Evolutionary conservation across 495 filamentous ascomycete genomes (phyloP), one percentile per base, ranked within the genome.

Genomic region (Trichoderma orchidacearum): DNA sequence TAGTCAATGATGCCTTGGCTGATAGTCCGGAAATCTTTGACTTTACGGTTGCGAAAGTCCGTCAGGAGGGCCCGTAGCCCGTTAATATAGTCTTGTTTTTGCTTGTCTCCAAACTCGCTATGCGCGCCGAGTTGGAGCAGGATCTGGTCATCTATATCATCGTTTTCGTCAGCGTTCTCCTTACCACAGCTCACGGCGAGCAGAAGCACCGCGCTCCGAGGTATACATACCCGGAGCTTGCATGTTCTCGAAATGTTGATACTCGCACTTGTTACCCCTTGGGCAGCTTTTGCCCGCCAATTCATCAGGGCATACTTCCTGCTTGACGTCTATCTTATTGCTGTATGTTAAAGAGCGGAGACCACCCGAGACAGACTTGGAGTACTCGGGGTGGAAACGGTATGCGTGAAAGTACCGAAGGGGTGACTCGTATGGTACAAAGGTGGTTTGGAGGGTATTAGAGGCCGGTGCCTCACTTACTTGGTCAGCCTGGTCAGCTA

Each of bases 281-380:
- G 91, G 88, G 70, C 93, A 98, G 55, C 80, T 75, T 53, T 88
- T 85, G 30, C 84, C 86, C 31, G 75, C 72, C 59, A 86, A 66
- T 64, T 94, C 90, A 62, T 76, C 85, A 1, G 75, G 82, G 67
- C 93, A 97, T 18, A 97, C 56, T 51, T 77, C 78, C 59, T 76
- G 83, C 60, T 80, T 75, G 6, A 85, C 72, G 64, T 96, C 79
- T 66, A 97, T 92, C 56, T 80, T 81, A 69, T 92, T 83, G 67
- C 89, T 96, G 73, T 91, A 97, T 45, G 89, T 96, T 77, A 94
- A 74, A 60, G 94, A 97, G 68, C 83, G 84, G 66, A 89, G 84
- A 53, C 90, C 91, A 62, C 81, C 83, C 54, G 83, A 65, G 59
- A 93, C 84, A 38, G 81, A 70, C 29, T 86, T 63, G 54, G 75